phyloP scores from a whole-genome alignment of 352 stramenopile genomes.

The Globisporangium spiculum region DNA sequence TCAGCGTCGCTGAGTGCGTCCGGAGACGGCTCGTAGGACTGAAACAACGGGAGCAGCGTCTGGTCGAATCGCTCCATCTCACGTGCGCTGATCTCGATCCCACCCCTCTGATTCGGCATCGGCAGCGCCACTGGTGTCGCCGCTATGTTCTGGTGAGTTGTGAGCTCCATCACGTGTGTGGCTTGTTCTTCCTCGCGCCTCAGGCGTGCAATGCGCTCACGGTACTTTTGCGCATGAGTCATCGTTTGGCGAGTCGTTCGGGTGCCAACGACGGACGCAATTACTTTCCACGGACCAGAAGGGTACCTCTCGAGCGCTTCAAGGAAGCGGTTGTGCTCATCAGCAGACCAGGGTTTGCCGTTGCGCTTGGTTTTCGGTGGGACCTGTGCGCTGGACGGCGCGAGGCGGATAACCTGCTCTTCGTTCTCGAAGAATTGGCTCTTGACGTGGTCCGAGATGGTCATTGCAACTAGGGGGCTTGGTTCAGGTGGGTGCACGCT shows the following conservation, averaged over 20 bases:
- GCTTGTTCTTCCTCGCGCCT: slow-evolving; percentile 23
- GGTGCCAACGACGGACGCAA: slow-evolving; percentile 27
- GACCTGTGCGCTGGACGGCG: neutral
- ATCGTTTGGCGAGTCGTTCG: slow-evolving; percentile 29
- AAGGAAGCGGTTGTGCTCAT: slow-evolving; percentile 39
- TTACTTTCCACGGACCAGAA: slow-evolving; percentile 27
- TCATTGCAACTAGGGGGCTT: neutral
- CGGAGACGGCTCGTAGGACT: neutral
- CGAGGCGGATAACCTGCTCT: slow-evolving; percentile 11
- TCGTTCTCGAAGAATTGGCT: slow-evolving; percentile 15
- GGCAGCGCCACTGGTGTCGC: neutral
- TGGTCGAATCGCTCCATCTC: slow-evolving; percentile 19
- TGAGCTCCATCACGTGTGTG: neutral
- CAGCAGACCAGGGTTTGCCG: slow-evolving; percentile 27
- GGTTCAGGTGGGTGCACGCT: neutral
- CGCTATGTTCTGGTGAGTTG: slow-evolving; percentile 3
- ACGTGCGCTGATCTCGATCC: neutral
- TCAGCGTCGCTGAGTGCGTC: neutral
- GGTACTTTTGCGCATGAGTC: slow-evolving; percentile 42
- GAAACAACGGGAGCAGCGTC: slow-evolving; percentile 26
- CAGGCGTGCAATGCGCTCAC: slow-evolving; percentile 30
- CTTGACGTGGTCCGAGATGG: slow-evolving; percentile 13
- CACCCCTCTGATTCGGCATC: slow-evolving; percentile 6
- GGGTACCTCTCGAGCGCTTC: slow-evolving; percentile 30
- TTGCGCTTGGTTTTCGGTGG: slow-evolving; percentile 18